Conservation (phyloP, 192 early-diverging fungal species). For the Chytriomyces sp. region DNA sequence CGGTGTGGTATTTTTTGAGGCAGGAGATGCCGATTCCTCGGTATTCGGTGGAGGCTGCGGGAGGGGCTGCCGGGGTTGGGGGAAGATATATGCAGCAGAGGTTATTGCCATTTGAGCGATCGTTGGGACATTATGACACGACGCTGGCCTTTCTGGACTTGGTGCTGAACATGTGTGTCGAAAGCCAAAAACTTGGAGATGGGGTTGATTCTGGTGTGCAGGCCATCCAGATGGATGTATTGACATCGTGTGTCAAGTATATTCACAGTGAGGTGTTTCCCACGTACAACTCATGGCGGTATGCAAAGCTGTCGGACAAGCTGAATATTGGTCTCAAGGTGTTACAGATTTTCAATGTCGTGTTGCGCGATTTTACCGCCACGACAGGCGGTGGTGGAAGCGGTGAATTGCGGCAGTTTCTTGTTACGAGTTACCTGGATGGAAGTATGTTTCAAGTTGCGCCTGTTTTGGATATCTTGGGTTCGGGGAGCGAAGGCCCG, state of each 20-base stretch:
- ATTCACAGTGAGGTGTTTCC: slow-evolving; percentile 51
- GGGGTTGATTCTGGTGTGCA: not conserved
- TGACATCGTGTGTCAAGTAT: slow-evolving; percentile 42
- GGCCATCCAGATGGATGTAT: slow-evolving; percentile 34
- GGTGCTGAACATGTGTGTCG: slow-evolving; percentile 33
- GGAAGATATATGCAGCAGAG: slow-evolving; percentile 47
- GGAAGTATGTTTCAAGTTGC: slow-evolving; percentile 41
- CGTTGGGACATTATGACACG: slow-evolving; percentile 40
- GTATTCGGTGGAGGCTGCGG: not conserved
- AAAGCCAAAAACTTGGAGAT: slow-evolving; percentile 31
- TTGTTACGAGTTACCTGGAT: slow-evolving; percentile 38
- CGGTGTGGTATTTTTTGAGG: slow-evolving; percentile 45
- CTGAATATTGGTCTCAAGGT: slow-evolving; percentile 40
- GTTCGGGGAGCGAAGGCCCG: slow-evolving; percentile 33
- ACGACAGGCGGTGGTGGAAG: not conserved
- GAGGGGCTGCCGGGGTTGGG: not conserved
- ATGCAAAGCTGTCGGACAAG: slow-evolving; percentile 41
- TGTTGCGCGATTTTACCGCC: slow-evolving; percentile 41
- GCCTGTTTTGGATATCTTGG: slow-evolving; percentile 44
- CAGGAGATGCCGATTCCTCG: slow-evolving; percentile 41
- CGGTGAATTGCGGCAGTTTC: slow-evolving; percentile 32
- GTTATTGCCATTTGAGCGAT: slow-evolving; percentile 44
- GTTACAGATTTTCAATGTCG: slow-evolving; percentile 49
- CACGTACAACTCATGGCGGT: slow-evolving; percentile 47
- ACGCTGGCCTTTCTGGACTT: slow-evolving; percentile 52